Percentiles rank a stretch among this genome's conserved stretches.
These are phyloP conservation scores for Periconia sp. DNA, from an alignment of 2,329 filamentous ascomycete genomes.

Conservation along the genomic window DNA sequence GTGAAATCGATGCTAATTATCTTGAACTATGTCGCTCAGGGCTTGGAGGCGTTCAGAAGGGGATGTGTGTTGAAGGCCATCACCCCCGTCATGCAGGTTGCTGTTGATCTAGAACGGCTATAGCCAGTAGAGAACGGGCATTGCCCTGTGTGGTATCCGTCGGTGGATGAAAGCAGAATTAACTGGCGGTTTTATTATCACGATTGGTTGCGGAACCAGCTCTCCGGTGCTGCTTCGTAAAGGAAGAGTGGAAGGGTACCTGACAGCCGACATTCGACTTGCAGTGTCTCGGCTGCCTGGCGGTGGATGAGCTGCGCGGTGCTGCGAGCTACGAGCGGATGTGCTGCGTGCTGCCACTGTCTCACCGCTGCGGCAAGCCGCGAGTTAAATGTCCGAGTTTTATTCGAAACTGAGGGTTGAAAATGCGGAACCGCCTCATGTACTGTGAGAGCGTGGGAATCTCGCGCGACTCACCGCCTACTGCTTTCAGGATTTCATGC, in stretches of 20 bases:
- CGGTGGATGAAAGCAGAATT: constrained; percentile 21
- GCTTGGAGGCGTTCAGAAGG: constrained; percentile 9
- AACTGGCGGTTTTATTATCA: constrained; percentile 18
- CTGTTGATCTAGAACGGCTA: constrained; percentile 17
- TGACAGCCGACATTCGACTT: constrained; percentile 24
- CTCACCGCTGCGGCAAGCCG: constrained; percentile 18
- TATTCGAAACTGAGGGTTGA: constrained; percentile 14
- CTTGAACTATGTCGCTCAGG: constrained; percentile 15
- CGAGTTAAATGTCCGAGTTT: constrained; percentile 21
- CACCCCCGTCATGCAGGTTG: constrained; percentile 8
- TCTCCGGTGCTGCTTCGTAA: constrained; percentile 27
- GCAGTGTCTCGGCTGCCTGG: constrained; percentile 3
- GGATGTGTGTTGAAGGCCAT: constrained; percentile 11
- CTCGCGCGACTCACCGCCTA: constrained; percentile 20
- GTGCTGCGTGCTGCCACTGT: constrained; percentile 1
- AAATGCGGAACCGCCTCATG: not conserved
- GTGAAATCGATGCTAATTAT: constrained; percentile 11
- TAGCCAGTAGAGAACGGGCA: constrained; percentile 18
- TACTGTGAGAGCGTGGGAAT: not conserved
- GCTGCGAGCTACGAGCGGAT: constrained; percentile 1
- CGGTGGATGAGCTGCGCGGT: not conserved
- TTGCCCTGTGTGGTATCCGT: constrained; percentile 18
- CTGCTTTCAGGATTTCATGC: constrained; percentile 14
- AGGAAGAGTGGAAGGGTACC: constrained; percentile 23
- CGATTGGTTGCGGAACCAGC: constrained; percentile 25